A percentile compares a stretch with the other conserved stretches of the same genome.
Conservation (phyloP, 345 rosid species). For the Stellera chamaejasme region DNA sequence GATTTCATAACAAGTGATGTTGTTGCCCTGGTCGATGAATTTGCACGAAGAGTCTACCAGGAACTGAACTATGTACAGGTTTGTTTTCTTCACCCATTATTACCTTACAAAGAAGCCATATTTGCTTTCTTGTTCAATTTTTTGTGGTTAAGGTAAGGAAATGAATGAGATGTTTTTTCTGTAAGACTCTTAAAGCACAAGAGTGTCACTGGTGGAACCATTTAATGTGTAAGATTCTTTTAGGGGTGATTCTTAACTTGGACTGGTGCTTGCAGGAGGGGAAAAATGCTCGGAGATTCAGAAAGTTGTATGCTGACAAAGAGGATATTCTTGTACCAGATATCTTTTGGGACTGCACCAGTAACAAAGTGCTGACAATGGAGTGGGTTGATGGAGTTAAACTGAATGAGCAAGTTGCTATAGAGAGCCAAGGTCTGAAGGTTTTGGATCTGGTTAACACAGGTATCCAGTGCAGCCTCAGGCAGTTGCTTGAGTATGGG, state of each 20-base stretch:
- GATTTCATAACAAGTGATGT: constrained; percentile 76
- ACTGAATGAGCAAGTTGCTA: constrained; percentile 76
- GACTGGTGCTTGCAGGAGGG: constrained; percentile 85
- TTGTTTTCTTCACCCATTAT: constrained; percentile 14
- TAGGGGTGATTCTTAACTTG: constrained; percentile 42
- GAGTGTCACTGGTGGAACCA: too few species aligned
- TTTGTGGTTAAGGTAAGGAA: too few species aligned
- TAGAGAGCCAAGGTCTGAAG: constrained; percentile 89
- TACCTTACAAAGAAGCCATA: background rate
- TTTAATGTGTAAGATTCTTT: constrained; percentile 12
- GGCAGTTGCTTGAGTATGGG: constrained; percentile 94
- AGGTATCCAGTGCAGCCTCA: constrained; percentile 91
- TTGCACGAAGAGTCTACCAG: constrained; percentile 85
- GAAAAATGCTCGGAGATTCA: constrained; percentile 89
- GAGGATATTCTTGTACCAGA: constrained; percentile 93
- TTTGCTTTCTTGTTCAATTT: too few species aligned
- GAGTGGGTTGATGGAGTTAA: constrained; percentile 98
- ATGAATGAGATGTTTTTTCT: too few species aligned
- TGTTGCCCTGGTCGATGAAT: constrained; percentile 82
- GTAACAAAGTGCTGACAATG: constrained; percentile 88
- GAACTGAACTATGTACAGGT: constrained; percentile 96
- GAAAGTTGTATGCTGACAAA: constrained; percentile 85
- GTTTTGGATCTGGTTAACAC: constrained; percentile 92
- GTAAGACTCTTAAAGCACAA: too few species aligned
- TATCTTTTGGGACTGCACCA: constrained; percentile 93